phyloP scores from a whole-genome alignment of 192 early-diverging fungal genomes.

The Backusella mclennaniae region DNA sequence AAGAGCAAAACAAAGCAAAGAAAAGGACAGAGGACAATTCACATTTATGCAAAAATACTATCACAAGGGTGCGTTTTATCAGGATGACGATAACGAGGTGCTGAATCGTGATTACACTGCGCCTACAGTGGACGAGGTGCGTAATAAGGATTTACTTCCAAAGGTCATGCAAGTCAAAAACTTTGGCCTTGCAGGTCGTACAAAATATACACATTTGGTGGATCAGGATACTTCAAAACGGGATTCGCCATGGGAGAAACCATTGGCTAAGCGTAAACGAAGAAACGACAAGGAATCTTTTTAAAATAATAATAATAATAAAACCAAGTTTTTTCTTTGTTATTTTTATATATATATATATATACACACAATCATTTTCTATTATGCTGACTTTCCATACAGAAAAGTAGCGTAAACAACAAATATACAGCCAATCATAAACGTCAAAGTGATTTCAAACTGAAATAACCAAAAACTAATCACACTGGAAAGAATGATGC shows the following conservation, averaged over 20 bases:
- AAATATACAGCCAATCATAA: conserved; percentile 66
- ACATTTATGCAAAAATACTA: conserved; percentile 80
- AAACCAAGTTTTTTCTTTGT: too few species aligned
- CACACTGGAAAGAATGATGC: conserved; percentile 87
- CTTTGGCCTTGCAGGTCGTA: conserved; percentile 81
- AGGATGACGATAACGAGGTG: conserved; percentile 53
- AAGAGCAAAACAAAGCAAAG: conserved; percentile 52
- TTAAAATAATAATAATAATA: background rate
- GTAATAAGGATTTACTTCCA: conserved; percentile 67
- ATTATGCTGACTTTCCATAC: conserved; percentile 44
- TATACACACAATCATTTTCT: background rate
- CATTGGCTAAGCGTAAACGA: conserved; percentile 15
- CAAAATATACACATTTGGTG: conserved; percentile 86
- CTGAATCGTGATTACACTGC: conserved; percentile 64
- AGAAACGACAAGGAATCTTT: background rate
- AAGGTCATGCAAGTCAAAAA: conserved; percentile 90
- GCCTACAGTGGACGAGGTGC: conserved; percentile 69
- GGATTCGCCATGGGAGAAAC: conserved; percentile 30
- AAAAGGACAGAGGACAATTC: conserved; percentile 59
- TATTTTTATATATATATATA: too few species aligned
- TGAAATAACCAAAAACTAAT: conserved; percentile 83
- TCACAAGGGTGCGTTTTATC: conserved; percentile 88
- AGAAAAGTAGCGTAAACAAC: conserved; percentile 74
- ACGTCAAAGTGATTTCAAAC: conserved; percentile 66
- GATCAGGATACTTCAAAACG: conserved; percentile 74